Conservation (phyloP, 495 filamentous ascomycete species). For the Penicillium atrosanguineum region DNA sequence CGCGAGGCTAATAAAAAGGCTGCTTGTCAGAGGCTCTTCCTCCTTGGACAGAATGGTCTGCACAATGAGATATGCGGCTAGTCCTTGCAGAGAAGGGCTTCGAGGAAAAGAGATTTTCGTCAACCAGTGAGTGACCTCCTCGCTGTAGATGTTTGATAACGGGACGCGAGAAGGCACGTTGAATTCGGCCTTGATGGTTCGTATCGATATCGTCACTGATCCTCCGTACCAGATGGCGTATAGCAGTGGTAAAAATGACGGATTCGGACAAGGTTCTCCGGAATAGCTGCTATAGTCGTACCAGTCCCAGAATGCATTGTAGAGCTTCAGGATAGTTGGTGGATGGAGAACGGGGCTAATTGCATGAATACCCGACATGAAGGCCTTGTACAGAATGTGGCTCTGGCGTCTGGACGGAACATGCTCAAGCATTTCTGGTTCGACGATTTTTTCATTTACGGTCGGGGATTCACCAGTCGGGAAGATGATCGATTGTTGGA, state of each 20-base stretch:
- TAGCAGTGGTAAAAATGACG: constrained; percentile 44
- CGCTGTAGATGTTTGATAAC: constrained; percentile 39
- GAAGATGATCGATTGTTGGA: constrained; percentile 42
- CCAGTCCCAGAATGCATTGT: constrained; percentile 49
- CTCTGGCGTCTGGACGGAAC: constrained; percentile 47
- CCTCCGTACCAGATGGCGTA: constrained; percentile 51
- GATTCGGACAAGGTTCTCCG: constrained; percentile 40
- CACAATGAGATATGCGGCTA: constrained; percentile 45
- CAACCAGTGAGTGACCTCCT: constrained; percentile 44
- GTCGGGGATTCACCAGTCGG: constrained; percentile 38
- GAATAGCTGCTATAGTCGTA: constrained; percentile 47
- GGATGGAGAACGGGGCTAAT: constrained; percentile 47
- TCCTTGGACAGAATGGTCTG: constrained; percentile 49
- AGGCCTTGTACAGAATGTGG: constrained; percentile 46
- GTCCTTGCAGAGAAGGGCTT: constrained; percentile 42
- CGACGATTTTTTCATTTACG: constrained; percentile 32
- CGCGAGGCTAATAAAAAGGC: constrained; percentile 51
- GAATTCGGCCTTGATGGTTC: constrained; percentile 45
- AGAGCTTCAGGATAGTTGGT: constrained; percentile 41
- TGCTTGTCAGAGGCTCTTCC: constrained; percentile 48
- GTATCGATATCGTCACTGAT: constrained; percentile 44
- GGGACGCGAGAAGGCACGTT: constrained; percentile 32
- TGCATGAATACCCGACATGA: constrained; percentile 48
- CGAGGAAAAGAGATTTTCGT: constrained; percentile 46
- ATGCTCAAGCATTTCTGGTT: constrained; percentile 45